These are phyloP conservation scores for Aspergillus jensenii DNA, from an alignment of 2,329 filamentous ascomycete species.

Conservation along the genomic window DNA sequence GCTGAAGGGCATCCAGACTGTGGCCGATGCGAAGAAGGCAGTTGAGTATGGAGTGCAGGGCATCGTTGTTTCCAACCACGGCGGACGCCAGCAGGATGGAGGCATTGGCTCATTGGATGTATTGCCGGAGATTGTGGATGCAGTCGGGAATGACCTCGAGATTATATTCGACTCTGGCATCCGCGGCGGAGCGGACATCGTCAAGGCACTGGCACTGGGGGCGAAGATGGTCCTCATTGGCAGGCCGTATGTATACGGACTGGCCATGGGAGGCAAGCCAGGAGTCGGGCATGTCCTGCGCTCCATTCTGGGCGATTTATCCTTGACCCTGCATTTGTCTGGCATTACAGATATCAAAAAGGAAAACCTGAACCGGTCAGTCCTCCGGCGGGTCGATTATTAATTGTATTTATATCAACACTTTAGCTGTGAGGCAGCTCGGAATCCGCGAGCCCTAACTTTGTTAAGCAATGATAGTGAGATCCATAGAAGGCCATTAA, in stretches of 20 bases:
- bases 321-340: not conserved
- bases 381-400: not conserved
- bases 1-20: constrained; percentile 2
- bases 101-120: not conserved
- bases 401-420: too few relatives aligned
- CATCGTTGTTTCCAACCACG: constrained; percentile 4
- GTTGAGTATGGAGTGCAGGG: not conserved
- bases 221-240: constrained; percentile 8
- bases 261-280: not conserved
- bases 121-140: constrained; percentile 5
- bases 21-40: not conserved
- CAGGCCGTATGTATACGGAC: constrained; percentile 6
- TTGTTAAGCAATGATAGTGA: too few relatives aligned
- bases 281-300: constrained; percentile 2
- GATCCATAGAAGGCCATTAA: too few relatives aligned
- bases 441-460: too few relatives aligned
- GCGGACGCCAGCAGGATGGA: constrained; percentile 3
- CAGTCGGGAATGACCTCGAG: constrained; percentile 3
- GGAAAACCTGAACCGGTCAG: not conserved
- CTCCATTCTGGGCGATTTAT: constrained; percentile 1
- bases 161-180: constrained; percentile 5
- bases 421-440: too few relatives aligned
- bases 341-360: not conserved
- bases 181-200: constrained; percentile 4
- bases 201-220: constrained; percentile 2